Conservation (phyloP, 2,329 filamentous ascomycete genomes). For the Colletotrichum destructivum region DNA sequence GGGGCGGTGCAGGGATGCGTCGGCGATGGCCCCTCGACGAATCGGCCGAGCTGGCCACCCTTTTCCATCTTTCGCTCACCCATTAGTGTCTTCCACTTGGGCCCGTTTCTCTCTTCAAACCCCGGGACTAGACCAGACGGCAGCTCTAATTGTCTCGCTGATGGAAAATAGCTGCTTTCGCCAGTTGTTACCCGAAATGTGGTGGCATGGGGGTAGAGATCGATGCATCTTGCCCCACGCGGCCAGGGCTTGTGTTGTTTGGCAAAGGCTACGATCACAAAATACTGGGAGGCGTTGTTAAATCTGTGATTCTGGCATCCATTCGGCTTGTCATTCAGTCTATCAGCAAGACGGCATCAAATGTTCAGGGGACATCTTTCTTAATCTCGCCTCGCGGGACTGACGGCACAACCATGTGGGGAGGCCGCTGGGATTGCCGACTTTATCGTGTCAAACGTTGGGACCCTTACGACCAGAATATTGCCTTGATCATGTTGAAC, state of each 20-base stretch:
- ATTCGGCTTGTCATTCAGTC: background rate
- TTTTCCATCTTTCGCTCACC: background rate
- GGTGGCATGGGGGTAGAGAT: background rate
- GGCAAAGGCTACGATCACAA: too few species aligned
- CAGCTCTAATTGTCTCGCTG: background rate
- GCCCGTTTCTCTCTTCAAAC: background rate
- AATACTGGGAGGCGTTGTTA: too few species aligned
- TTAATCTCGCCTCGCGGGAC: slow-evolving; percentile 26
- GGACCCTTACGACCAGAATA: background rate
- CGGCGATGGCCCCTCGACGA: slow-evolving; percentile 20
- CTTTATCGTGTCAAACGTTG: background rate
- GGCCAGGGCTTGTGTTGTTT: background rate
- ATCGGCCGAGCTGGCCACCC: slow-evolving; percentile 35
- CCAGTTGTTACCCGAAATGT: background rate
- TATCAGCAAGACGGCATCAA: background rate
- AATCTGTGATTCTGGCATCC: background rate
- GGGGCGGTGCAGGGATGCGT: slow-evolving; percentile 32
- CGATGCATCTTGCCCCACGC: slow-evolving; percentile 3
- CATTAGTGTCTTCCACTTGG: background rate
- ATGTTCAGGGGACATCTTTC: background rate
- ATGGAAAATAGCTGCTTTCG: background rate
- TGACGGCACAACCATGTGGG: slow-evolving; percentile 18
- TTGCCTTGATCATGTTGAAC: background rate
- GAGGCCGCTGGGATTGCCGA: background rate
- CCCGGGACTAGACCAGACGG: background rate